These are phyloP conservation scores for Golubevia pallescens DNA, from an alignment of 1,284 basidiomycete species.

Conservation along the genomic window DNA sequence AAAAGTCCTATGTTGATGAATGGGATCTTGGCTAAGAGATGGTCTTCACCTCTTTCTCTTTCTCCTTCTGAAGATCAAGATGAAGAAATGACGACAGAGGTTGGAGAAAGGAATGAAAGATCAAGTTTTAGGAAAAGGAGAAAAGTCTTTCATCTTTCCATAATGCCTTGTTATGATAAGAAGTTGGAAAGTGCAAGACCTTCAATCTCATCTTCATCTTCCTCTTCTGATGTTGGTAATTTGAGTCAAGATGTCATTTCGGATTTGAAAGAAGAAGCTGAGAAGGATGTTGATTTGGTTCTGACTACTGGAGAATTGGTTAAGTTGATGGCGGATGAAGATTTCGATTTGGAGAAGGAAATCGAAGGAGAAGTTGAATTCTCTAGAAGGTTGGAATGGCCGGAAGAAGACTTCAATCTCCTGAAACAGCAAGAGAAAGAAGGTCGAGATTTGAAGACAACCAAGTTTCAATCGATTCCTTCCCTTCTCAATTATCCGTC, in stretches of 20 bases:
- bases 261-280: not conserved
- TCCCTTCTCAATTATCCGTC: slow-evolving; percentile 19
- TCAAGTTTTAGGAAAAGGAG: too few species aligned
- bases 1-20: slow-evolving; percentile 94
- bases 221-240: too few species aligned
- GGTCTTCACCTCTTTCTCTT: slow-evolving; percentile 74
- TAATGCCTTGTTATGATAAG: slow-evolving; percentile 99
- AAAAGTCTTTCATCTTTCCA: slow-evolving; percentile 91
- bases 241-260: too few species aligned
- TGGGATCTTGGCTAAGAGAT: slow-evolving; percentile 85
- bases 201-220: too few species aligned
- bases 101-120: too few species aligned
- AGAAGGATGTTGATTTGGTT: slow-evolving; percentile 94
- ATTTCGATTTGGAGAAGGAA: slow-evolving; percentile 75
- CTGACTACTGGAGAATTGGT: slow-evolving; percentile 96
- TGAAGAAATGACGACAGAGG: not conserved
- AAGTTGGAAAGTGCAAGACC: slow-evolving; percentile 94
- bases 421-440: too few species aligned
- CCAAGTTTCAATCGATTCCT: slow-evolving; percentile 18
- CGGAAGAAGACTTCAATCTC: too few species aligned
- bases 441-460: not conserved
- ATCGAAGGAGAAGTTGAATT: slow-evolving; percentile 71
- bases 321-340: slow-evolving; percentile 80
- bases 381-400: too few species aligned
- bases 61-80: slow-evolving; percentile 67